phyloP scores from a whole-genome alignment of 768 basidiomycete genomes.

The Strobilomyces dryophilus region DNA sequence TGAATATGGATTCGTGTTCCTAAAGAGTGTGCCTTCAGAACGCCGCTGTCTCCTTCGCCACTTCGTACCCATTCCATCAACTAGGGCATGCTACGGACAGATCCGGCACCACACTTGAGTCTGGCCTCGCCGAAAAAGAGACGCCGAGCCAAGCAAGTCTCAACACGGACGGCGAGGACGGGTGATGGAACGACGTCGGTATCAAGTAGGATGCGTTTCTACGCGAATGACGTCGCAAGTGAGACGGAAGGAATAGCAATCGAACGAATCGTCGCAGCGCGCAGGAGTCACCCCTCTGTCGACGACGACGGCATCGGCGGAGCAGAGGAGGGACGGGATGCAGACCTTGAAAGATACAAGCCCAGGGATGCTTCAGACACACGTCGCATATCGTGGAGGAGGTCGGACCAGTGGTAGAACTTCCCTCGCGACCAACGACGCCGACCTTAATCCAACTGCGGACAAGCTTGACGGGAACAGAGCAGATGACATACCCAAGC shows the following conservation, averaged over 20 bases:
- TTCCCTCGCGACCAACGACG: slow-evolving; percentile 4
- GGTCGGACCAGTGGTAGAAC: slow-evolving; percentile 44
- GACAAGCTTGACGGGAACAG: background rate
- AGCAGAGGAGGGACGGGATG: slow-evolving; percentile 44
- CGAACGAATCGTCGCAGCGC: background rate
- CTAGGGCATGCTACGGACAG: slow-evolving; percentile 66
- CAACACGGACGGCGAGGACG: slow-evolving; percentile 28
- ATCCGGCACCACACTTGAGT: slow-evolving; percentile 53
- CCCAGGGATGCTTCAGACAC: slow-evolving; percentile 15
- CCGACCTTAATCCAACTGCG: background rate
- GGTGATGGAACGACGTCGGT: slow-evolving; percentile 50
- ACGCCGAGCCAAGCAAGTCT: slow-evolving; percentile 11
- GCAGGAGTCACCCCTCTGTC: background rate
- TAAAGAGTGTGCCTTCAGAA: slow-evolving; percentile 45
- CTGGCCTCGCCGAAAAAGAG: slow-evolving; percentile 54
- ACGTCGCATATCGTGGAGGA: slow-evolving; percentile 30
- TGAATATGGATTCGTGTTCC: slow-evolving; percentile 55
- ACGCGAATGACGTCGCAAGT: slow-evolving; percentile 22
- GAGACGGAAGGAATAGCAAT: slow-evolving; percentile 8
- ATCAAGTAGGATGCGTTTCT: slow-evolving; percentile 50
- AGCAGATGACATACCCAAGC: slow-evolving; percentile 1
- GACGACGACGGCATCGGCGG: slow-evolving; percentile 45
- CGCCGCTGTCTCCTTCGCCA: slow-evolving; percentile 35
- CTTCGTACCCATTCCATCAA: slow-evolving; percentile 54
- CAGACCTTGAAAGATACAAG: slow-evolving; percentile 26